Evolutionary conservation across 192 early-diverging fungal genomes (phyloP).

Genomic region (Paraglomus occultum): DNA sequence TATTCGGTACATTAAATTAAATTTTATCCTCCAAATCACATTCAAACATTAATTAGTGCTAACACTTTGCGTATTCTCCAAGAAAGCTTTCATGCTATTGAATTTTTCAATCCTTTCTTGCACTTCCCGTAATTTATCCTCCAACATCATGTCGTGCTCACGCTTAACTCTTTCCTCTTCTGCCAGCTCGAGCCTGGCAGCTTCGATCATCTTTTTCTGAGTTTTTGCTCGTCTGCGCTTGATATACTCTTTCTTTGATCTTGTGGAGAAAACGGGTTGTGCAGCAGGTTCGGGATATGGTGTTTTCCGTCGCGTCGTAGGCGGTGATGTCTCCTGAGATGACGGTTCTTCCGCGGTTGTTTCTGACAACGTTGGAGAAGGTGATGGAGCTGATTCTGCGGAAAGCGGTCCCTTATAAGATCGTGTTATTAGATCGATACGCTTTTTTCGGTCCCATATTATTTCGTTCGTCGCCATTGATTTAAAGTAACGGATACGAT

Average conservation of each 20-base stretch:
- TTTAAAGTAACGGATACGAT: constrained; percentile 30
- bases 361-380: no score
- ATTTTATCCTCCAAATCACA: no score
- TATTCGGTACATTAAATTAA: no score
- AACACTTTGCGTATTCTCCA: no score
- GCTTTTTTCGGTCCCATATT: constrained; percentile 25
- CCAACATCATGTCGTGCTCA: constrained; percentile 2
- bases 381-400: background rate
- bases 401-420: background rate
- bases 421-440: constrained; percentile 19
- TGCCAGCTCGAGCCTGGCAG: background rate
- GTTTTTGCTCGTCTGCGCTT: background rate
- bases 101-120: background rate
- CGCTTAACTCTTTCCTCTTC: constrained; percentile 4
- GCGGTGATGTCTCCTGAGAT: no score
- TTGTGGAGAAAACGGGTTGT: background rate
- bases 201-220: background rate
- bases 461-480: background rate
- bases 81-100: no score
- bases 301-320: no score
- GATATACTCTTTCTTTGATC: constrained; percentile 17
- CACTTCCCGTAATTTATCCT: constrained; percentile 18
- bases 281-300: no score
- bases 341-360: no score
- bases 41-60: no score